Evolutionary conservation across 2,329 filamentous ascomycete species (phyloP).

Genomic region (Amauroascus verrucosus): DNA sequence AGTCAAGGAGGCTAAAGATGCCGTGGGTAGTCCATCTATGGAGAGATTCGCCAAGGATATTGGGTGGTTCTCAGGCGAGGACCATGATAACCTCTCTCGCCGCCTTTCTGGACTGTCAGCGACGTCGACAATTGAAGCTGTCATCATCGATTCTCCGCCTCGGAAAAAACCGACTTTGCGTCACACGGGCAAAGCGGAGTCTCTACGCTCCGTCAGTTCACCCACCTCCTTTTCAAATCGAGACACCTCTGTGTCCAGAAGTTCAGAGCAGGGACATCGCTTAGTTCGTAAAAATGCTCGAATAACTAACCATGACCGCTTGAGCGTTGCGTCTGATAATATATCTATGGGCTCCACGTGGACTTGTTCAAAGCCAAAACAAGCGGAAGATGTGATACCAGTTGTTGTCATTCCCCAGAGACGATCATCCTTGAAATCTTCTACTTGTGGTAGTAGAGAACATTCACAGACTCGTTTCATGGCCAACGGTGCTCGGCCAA

Average conservation of each 20-base stretch:
- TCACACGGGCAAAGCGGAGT: slow-evolving; percentile 45
- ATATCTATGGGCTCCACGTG: slow-evolving; percentile 25
- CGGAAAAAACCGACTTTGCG: slow-evolving; percentile 40
- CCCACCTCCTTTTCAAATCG: slow-evolving; percentile 37
- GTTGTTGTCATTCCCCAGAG: slow-evolving; percentile 42
- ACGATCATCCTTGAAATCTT: slow-evolving; percentile 35
- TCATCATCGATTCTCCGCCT: slow-evolving; percentile 44
- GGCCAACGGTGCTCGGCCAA: slow-evolving; percentile 23
- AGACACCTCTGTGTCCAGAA: slow-evolving; percentile 36
- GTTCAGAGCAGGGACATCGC: slow-evolving; percentile 36
- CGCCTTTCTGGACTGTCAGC: slow-evolving; percentile 44
- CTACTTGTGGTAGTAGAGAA: slow-evolving; percentile 28
- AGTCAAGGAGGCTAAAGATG: neutral
- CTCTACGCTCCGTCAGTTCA: slow-evolving; percentile 41
- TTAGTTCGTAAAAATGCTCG: slow-evolving; percentile 43
- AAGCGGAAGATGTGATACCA: slow-evolving; percentile 34
- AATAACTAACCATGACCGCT: slow-evolving; percentile 40
- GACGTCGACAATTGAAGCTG: slow-evolving; percentile 46
- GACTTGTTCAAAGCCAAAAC: slow-evolving; percentile 16
- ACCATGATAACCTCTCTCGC: slow-evolving; percentile 24
- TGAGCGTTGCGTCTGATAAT: slow-evolving; percentile 35
- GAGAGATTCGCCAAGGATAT: slow-evolving; percentile 43
- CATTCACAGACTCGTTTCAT: slow-evolving; percentile 30
- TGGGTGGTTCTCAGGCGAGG: slow-evolving; percentile 38
- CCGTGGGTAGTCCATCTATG: slow-evolving; percentile 26